phyloP scores from a whole-genome alignment of 176 grass and related monocot genomes.

The Juncus inflexus region DNA sequence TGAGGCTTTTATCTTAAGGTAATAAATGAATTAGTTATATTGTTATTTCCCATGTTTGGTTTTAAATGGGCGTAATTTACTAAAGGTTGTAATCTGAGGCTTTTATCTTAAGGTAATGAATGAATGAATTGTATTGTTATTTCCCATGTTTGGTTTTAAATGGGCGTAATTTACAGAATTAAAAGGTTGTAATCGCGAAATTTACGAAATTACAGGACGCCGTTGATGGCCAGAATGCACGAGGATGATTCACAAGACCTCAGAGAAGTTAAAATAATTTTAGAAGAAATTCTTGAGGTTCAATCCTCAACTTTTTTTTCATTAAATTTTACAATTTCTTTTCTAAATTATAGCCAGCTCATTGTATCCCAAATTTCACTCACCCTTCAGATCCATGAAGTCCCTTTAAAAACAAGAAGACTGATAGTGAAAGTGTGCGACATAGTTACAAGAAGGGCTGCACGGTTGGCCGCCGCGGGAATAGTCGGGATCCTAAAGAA shows the following conservation, averaged over 20 bases:
- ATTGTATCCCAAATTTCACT: too few relatives aligned
- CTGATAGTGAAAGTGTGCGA: constrained; percentile 64
- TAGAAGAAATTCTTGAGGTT: constrained; percentile 62
- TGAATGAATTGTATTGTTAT: too few relatives aligned
- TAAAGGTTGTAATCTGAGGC: constrained; percentile 34
- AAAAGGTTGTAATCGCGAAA: background rate
- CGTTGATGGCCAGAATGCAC: constrained; percentile 67
- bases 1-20: constrained; percentile 73
- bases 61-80: background rate
- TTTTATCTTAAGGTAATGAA: constrained; percentile 70
- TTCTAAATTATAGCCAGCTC: too few relatives aligned
- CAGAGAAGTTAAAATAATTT: constrained; percentile 65
- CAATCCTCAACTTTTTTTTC: background rate
- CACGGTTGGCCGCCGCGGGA: constrained; percentile 66
- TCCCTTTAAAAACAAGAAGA: constrained; percentile 63
- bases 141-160: background rate
- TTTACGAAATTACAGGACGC: constrained; percentile 42
- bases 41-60: background rate
- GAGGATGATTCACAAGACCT: constrained; percentile 79
- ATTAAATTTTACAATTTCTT: background rate
- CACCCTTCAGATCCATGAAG: constrained; percentile 43
- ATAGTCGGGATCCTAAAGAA: constrained; percentile 82
- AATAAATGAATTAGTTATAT: background rate
- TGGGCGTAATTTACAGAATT: background rate
- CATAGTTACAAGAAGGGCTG: constrained; percentile 62